Evolutionary conservation across 2,329 filamentous ascomycete species (phyloP).

Genomic region (Trichoderma guizhouense): DNA sequence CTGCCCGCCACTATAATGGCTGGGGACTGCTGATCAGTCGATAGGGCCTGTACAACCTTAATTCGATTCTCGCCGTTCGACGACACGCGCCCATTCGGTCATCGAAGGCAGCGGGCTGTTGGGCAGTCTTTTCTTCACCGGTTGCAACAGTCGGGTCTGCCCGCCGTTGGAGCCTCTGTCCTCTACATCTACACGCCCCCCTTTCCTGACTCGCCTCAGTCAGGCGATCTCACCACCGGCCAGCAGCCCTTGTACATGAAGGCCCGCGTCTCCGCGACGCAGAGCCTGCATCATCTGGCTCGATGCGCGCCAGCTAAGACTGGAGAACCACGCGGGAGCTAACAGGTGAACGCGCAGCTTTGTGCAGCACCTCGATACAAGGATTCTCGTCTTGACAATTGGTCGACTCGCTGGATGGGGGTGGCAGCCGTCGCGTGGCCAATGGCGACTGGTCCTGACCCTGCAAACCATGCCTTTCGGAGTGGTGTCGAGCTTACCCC

Average conservation of each 20-base stretch:
- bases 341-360: conserved; percentile 4
- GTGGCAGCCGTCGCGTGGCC: conserved; percentile 1
- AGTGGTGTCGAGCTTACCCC: background rate
- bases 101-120: background rate
- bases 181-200: background rate
- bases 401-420: background rate
- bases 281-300: conserved; percentile 7
- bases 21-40: conserved; percentile 7
- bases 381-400: conserved; percentile 8
- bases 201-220: background rate
- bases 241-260: background rate
- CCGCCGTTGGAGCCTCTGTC: background rate
- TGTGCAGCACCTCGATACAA: background rate
- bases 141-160: background rate
- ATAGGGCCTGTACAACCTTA: conserved; percentile 10
- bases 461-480: background rate
- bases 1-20: background rate
- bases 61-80: background rate
- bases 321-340: conserved; percentile 17
- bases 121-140: background rate
- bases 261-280: background rate
- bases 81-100: background rate
- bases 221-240: background rate
- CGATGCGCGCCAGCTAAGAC: conserved; percentile 11
- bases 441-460: conserved; percentile 4